Percentiles rank a stretch among this genome's conserved stretches.
These are phyloP conservation scores for Nakaseomyces sp. DNA, from an alignment of 1,139 yeast species.

Conservation along the genomic window DNA sequence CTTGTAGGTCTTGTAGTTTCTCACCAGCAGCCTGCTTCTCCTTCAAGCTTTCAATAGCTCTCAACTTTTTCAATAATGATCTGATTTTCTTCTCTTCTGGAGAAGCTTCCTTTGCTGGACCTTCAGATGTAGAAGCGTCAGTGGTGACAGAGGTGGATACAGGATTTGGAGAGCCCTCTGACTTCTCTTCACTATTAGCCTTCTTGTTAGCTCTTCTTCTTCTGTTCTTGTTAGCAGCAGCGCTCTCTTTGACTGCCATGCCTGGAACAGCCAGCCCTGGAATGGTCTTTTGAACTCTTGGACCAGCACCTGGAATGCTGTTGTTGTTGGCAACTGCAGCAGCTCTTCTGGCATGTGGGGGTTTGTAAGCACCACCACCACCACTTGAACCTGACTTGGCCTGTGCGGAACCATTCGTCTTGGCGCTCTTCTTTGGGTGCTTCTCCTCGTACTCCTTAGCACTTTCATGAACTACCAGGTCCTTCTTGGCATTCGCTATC, in stretches of 20 bases:
- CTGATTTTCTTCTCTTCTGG: slow-evolving; percentile 86
- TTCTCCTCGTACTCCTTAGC: slow-evolving; percentile 51
- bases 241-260: slow-evolving; percentile 20
- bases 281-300: slow-evolving; percentile 14
- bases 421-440: slow-evolving; percentile 29
- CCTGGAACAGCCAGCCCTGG: slow-evolving; percentile 31
- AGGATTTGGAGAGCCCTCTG: slow-evolving; percentile 25
- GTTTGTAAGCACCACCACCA: slow-evolving; percentile 71
- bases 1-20: slow-evolving; percentile 83
- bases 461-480: slow-evolving; percentile 49
- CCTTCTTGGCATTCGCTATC: slow-evolving; percentile 15
- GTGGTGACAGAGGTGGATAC: slow-evolving; percentile 15
- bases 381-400: slow-evolving; percentile 42
- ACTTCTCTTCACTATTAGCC: slow-evolving; percentile 22
- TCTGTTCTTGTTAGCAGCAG: slow-evolving; percentile 62
- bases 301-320: slow-evolving; percentile 29
- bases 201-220: slow-evolving; percentile 70
- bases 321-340: slow-evolving; percentile 28
- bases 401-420: slow-evolving; percentile 29
- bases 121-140: slow-evolving; percentile 10
- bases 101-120: slow-evolving; percentile 20
- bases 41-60: slow-evolving; percentile 88
- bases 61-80: slow-evolving; percentile 78
- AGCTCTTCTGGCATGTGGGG: slow-evolving; percentile 82
- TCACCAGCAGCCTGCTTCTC: slow-evolving; percentile 80